These are phyloP conservation scores for Dipodascus albidus DNA, from an alignment of 805 yeast genomes.

Conservation along the genomic window DNA sequence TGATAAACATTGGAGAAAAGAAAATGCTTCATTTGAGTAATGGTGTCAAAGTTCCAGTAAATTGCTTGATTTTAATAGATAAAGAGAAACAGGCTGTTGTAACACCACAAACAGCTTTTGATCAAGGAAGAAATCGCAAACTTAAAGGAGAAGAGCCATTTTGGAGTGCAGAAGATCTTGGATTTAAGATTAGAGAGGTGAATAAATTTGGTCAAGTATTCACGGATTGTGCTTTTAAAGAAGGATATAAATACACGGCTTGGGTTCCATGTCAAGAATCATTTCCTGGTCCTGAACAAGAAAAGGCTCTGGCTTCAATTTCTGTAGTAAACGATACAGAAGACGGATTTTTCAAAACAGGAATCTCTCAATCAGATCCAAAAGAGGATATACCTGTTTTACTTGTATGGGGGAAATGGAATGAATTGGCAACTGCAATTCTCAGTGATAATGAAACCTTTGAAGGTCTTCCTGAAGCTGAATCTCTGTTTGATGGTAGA, in stretches of 20 bases:
- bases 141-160: conserved; percentile 11
- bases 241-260: conserved; percentile 59
- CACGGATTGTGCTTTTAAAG: conserved; percentile 52
- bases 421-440: conserved; percentile 44
- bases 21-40: conserved; percentile 45
- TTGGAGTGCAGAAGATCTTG: conserved; percentile 21
- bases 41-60: conserved; percentile 52
- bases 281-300: neutral
- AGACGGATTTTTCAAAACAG: neutral
- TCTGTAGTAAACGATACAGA: neutral
- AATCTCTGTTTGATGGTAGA: conserved; percentile 61
- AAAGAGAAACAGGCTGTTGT: conserved; percentile 49
- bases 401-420: conserved; percentile 54
- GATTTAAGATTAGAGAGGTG: conserved; percentile 65
- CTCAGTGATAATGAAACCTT: conserved; percentile 37
- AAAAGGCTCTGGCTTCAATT: conserved; percentile 6
- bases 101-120: conserved; percentile 62
- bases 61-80: conserved; percentile 76
- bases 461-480: conserved; percentile 41
- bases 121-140: conserved; percentile 20
- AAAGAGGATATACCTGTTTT: conserved; percentile 28
- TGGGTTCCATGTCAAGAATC: conserved; percentile 54
- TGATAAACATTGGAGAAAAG: conserved; percentile 62
- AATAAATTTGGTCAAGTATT: conserved; percentile 50
- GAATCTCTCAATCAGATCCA: conserved; percentile 13